Percentiles rank a stretch among this genome's conserved stretches.
phyloP scores from a whole-genome alignment of 2,329 filamentous ascomycete genomes.

The Hypocreales sp. region DNA sequence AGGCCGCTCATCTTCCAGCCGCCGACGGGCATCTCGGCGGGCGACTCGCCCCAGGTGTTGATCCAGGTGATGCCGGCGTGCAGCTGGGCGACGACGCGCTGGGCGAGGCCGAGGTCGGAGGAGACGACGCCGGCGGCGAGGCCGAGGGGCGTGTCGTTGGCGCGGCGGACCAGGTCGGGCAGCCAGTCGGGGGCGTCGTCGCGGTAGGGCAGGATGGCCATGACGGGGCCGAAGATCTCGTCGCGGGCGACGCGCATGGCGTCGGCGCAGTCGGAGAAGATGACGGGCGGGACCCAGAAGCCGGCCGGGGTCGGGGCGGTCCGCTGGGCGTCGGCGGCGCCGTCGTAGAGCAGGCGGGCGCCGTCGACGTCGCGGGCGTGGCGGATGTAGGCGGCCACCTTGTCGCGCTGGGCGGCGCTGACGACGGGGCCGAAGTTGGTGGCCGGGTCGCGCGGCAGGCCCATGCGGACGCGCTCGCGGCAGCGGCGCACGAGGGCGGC shows the following conservation, averaged over 20 bases:
- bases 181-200: slow-evolving; percentile 24
- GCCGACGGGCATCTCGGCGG: slow-evolving; percentile 83
- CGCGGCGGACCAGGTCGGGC: slow-evolving; percentile 54
- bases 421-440: slow-evolving; percentile 81
- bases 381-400: slow-evolving; percentile 62
- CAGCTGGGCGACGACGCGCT: slow-evolving; percentile 53
- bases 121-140: slow-evolving; percentile 78
- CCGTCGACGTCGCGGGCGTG: slow-evolving; percentile 60
- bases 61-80: slow-evolving; percentile 85
- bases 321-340: slow-evolving; percentile 38
- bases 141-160: slow-evolving; percentile 64
- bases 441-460: slow-evolving; percentile 51
- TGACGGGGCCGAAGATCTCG: slow-evolving; percentile 82
- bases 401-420: slow-evolving; percentile 57
- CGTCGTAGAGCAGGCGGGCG: slow-evolving; percentile 61
- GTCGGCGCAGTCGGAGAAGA: slow-evolving; percentile 78
- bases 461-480: slow-evolving; percentile 56
- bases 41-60: slow-evolving; percentile 86
- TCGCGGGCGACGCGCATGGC: slow-evolving; percentile 65
- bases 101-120: slow-evolving; percentile 56
- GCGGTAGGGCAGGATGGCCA: slow-evolving; percentile 68
- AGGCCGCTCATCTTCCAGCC: slow-evolving; percentile 87
- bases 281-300: slow-evolving; percentile 73
- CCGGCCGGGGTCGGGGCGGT: slow-evolving; percentile 39
- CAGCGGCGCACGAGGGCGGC: slow-evolving; percentile 35